Conservation (phyloP, 768 basidiomycete genomes). For the Amanita subjunquillea region DNA sequence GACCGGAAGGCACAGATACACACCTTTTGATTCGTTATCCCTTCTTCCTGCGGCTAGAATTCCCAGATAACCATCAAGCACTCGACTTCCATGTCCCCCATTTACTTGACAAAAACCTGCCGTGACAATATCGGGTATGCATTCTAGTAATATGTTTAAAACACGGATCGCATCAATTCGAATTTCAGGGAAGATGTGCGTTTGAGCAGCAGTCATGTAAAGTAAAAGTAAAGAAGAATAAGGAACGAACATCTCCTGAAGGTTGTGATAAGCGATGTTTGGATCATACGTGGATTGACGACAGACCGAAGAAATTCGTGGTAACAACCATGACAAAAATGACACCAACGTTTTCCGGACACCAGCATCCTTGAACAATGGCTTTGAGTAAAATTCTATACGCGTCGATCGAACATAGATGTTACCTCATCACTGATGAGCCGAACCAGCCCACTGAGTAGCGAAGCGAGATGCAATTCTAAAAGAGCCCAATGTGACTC, state of each 20-base stretch:
- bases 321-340: conserved; percentile 68
- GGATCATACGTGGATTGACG: neutral
- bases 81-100: conserved; percentile 45
- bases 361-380: conserved; percentile 49
- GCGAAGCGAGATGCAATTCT: conserved; percentile 35
- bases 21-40: conserved; percentile 49
- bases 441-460: conserved; percentile 56
- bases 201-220: conserved; percentile 84
- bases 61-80: conserved; percentile 75
- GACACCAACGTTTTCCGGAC: conserved; percentile 67
- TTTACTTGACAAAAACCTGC: conserved; percentile 54
- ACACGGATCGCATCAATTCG: conserved; percentile 82
- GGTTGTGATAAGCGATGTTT: neutral
- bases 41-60: conserved; percentile 61
- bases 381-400: conserved; percentile 1
- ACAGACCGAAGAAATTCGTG: conserved; percentile 46
- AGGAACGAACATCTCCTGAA: conserved; percentile 60
- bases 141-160: conserved; percentile 62
- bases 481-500: conserved; percentile 49
- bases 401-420: conserved; percentile 9
- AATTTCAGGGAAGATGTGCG: conserved; percentile 93
- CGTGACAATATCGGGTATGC: conserved; percentile 57
- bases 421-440: conserved; percentile 75
- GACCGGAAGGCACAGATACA: neutral
- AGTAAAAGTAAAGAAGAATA: conserved; percentile 71